Base-by-base conservation (phyloP, 371 early-diverging fungal genomes). In the Chytridium lagenaria region DNA sequence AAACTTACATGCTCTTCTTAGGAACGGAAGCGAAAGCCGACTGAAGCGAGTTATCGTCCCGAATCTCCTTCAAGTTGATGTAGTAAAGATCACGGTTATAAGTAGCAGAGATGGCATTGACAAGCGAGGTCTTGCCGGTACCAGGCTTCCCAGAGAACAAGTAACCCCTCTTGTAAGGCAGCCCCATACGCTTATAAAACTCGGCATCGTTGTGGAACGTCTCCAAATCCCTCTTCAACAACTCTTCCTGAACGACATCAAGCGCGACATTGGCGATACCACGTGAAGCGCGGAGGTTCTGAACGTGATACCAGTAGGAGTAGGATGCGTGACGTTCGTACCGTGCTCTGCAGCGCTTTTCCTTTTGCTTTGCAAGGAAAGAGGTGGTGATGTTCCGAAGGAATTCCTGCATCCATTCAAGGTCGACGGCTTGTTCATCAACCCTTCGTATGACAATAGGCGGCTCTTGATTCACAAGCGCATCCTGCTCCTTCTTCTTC, bases 111-210 rank as follows among this genome's bases (percentile, higher is more conserved):
- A 95, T 87, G 36, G 94, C 94, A 71, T 91, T 87, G 50, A 93
- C 88, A 30, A 95, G 89, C 2, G 90, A 87, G 10, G 94, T 93
- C 78, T 94, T 95, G 64, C 95, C 95, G 0, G 94, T 93, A 23
- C 95, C 94, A 0, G 94, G 94, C 36, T 81, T 82, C 22, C 94
- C 94, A 76, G 90, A 86, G 16, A 95, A 82, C 10, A 95, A 84
- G 77, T 92, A 91, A 16, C 93, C 93, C 23, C 91, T 86, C 19
- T 88, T 81, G 78, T 89, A 90, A 36, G 92, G 90, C 37, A 90
- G 80, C 22, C 92, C 92, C 68, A 88, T 84, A 0, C 88, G 80
- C 50, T 78, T 77, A 70, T 90, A 90, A 68, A 90, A 88, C 1
- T 72, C 81, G 64, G 83, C 78, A 74, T 88, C 85, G 51, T 74